Conservation (phyloP, 352 stramenopile genomes). For the Phytophthora melonis region DNA sequence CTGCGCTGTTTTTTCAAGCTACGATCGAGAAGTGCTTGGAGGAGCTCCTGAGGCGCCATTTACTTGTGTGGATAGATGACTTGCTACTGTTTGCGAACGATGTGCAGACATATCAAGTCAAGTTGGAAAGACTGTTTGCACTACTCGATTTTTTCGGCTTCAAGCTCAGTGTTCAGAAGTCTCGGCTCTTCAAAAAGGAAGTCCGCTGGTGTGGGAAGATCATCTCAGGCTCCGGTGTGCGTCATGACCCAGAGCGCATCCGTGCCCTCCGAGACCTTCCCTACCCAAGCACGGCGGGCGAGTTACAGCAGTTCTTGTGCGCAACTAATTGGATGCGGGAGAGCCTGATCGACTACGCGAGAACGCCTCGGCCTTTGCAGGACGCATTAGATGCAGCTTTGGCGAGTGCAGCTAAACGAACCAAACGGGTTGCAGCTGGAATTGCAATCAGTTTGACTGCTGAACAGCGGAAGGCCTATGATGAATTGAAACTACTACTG, state of each 20-base stretch:
- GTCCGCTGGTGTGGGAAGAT: background rate
- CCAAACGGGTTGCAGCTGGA: background rate
- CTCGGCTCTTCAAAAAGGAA: background rate
- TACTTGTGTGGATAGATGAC: slow-evolving; percentile 4
- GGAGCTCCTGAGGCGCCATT: slow-evolving; percentile 2
- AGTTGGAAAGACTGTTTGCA: too few relatives aligned
- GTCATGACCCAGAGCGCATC: background rate
- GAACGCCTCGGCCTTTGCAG: background rate
- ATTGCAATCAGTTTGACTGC: background rate
- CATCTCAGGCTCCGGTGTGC: background rate
- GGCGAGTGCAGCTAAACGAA: background rate
- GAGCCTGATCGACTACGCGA: background rate
- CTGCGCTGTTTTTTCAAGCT: slow-evolving; percentile 9
- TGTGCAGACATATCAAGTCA: background rate
- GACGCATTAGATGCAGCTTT: background rate
- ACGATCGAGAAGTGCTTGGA: slow-evolving; percentile 10
- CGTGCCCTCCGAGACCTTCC: background rate
- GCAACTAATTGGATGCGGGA: background rate
- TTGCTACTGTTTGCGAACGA: slow-evolving; percentile 4
- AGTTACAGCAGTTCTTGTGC: background rate
- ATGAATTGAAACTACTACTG: background rate
- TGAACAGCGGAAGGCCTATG: background rate
- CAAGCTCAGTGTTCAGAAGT: background rate
- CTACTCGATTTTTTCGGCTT: too few relatives aligned
- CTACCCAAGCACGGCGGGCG: background rate